Evolutionary conservation across 2,329 filamentous ascomycete genomes (phyloP), one percentile per base, ranked within the genome.

Genomic region (Myriosclerotinia duriaeana): DNA sequence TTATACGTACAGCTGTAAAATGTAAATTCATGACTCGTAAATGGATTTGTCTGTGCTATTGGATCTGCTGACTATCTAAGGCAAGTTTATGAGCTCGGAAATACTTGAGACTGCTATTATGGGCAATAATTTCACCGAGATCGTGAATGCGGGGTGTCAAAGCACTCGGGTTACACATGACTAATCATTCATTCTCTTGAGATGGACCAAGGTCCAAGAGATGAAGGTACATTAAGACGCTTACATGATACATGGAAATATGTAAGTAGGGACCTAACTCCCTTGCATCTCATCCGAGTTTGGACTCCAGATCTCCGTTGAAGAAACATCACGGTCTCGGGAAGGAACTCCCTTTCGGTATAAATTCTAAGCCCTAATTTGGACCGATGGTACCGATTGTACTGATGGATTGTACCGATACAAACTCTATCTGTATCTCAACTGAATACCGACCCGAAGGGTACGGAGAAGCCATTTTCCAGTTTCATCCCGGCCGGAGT

Each of bases 211-310:
- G 7, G n/a, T 20, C n/a, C 44, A 50, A 40, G 58, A 50, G n/a
- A 50, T 26, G 7, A 36, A 34, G 5, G 17, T 50, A 60, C 44
- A 48, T 60, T 6, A 50, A 38, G n/a, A 50, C 14, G 12, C 1
- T 14, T 60, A 50, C 58, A 60, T 50, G 14, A 50, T 50, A 50
- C 44, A 60, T 60, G 30, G 14, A 12, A 17, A 6, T 22, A 50
- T 50, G 58, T 50, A 61, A 50, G 44, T 38, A 61, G 58, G 58
- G 58, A 50, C 58, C 34, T 50, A 48, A 22, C 6, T 38, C 12
- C 30, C 20, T 26, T 1, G 30, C 12, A 36, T 9, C 2, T 9
- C 4, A 22, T 38, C 26, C 42, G 14, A 14, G 14, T 26, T 50
- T 12, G 17, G 44, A 50, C 30, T 36, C 42, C 44, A 22, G 8